These are phyloP conservation scores for Phaeolepiota aurea DNA, from an alignment of 768 basidiomycete genomes.

Conservation along the genomic window DNA sequence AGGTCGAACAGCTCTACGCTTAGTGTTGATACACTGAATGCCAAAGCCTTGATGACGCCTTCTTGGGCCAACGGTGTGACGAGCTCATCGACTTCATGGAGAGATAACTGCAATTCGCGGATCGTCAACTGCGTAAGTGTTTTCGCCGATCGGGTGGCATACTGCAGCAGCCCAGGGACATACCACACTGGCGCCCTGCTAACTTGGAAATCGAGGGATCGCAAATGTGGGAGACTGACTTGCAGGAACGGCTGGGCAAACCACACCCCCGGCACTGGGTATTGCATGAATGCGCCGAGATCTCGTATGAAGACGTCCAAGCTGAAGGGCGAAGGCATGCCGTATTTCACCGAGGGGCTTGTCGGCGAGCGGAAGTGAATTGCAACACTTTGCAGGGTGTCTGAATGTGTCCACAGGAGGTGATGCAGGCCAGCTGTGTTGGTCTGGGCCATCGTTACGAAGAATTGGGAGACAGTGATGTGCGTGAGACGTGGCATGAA, in stretches of 20 bases:
- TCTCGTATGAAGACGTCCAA: neutral
- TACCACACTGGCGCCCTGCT: neutral
- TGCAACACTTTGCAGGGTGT: neutral
- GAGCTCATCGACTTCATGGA: neutral
- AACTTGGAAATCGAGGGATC: neutral
- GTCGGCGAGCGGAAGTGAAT: neutral
- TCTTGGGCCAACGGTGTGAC: neutral
- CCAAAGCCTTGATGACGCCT: neutral
- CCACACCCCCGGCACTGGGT: neutral
- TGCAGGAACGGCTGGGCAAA: neutral
- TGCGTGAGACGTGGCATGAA: neutral
- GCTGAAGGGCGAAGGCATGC: neutral
- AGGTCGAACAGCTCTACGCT: neutral
- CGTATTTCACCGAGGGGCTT: neutral
- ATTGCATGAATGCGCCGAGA: neutral
- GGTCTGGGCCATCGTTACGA: neutral
- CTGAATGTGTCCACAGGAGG: neutral
- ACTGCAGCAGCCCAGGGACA: neutral
- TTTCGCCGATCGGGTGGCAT: neutral
- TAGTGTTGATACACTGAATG: neutral
- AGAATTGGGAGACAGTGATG: neutral
- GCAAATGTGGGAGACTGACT: neutral
- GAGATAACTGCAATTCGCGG: neutral
- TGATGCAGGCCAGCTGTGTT: neutral
- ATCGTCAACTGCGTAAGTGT: neutral